phyloP scores from a whole-genome alignment of 371 early-diverging fungal genomes.

The Chytridiales sp. region DNA sequence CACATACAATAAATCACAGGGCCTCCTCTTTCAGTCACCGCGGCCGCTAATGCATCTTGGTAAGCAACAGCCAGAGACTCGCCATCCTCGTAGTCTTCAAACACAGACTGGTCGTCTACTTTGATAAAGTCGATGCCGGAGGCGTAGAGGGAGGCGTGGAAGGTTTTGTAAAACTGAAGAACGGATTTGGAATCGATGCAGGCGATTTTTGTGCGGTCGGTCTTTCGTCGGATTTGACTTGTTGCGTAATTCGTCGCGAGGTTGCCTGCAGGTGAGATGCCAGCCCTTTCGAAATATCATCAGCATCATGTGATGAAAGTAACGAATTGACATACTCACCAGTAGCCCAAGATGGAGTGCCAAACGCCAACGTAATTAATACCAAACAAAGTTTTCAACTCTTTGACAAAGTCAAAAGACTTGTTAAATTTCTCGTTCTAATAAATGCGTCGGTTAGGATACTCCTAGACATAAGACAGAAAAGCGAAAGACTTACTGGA shows the following conservation, averaged over 20 bases:
- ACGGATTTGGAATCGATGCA: constrained; percentile 13
- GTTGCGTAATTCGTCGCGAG: background rate
- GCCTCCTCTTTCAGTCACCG: constrained; percentile 12
- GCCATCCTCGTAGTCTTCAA: constrained; percentile 19
- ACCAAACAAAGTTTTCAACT: constrained; percentile 22
- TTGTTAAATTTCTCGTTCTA: constrained; percentile 15
- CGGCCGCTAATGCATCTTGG: constrained; percentile 30
- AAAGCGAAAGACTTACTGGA: constrained; percentile 28
- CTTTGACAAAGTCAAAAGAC: background rate
- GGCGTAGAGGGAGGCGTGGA: constrained; percentile 32
- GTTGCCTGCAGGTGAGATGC: background rate
- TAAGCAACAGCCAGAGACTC: constrained; percentile 10
- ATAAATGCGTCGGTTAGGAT: no score
- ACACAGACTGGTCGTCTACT: constrained; percentile 46
- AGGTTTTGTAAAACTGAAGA: constrained; percentile 39
- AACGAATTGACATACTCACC: no score
- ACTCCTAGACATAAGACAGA: no score
- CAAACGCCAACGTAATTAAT: constrained; percentile 47
- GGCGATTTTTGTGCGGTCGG: background rate
- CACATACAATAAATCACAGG: constrained; percentile 51
- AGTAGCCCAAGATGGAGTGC: constrained; percentile 52
- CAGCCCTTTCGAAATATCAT: no score
- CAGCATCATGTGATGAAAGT: no score
- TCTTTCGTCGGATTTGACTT: background rate
- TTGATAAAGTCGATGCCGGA: constrained; percentile 45